Evolutionary conservation across 139 green algal genomes (phyloP), one percentile per base, ranked within the genome.

Genomic region (Micractinium sp.): DNA sequence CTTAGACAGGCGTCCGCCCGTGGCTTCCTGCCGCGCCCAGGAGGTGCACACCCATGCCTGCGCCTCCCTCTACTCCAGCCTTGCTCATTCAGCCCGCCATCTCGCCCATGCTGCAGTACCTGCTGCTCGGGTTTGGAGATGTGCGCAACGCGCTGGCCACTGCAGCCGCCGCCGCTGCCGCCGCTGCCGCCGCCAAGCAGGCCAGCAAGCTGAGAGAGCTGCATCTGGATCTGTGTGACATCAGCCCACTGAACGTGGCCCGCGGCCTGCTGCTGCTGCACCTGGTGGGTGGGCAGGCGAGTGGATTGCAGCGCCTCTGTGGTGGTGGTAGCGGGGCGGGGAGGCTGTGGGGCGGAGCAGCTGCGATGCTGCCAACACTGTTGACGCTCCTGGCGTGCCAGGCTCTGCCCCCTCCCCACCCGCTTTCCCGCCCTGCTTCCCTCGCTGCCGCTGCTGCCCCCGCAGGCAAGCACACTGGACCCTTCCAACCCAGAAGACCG

Each of bases 81-180:
- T n/a, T n/a, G n/a, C n/a, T n/a, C n/a, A n/a, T n/a, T n/a, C n/a
- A n/a, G n/a, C n/a, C n/a, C n/a, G n/a, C n/a, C n/a, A n/a, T n/a
- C n/a, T 7, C 38, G 2, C 69, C 27, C 12, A 33, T 63, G 77
- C 47, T 27, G 80, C 83, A 88, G 83, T 22, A 71, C 36, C 38
- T 88, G 36, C 67, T 88, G n/a, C 67, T 88, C 35, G 83, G 83
- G 2, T 88, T 88, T 47, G 83, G 83, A 29, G 83, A 88, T 15
- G 39, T 88, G 39, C 66, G 83, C 27, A 88, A 88, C 25, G 67
- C 38, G 16, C 67, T 88, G 38, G 61, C 82, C 18, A 87, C 82
- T 4, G 82, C 82, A 27, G n/a, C 56, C 3, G 82, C 33, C 61
- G 77, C 61, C 53, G 60, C 82, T 15, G 33, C 63, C 20, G 31